Evolutionary conservation across 2,329 filamentous ascomycete species (phyloP).

Genomic region (Sodiomyces alkalinus): DNA sequence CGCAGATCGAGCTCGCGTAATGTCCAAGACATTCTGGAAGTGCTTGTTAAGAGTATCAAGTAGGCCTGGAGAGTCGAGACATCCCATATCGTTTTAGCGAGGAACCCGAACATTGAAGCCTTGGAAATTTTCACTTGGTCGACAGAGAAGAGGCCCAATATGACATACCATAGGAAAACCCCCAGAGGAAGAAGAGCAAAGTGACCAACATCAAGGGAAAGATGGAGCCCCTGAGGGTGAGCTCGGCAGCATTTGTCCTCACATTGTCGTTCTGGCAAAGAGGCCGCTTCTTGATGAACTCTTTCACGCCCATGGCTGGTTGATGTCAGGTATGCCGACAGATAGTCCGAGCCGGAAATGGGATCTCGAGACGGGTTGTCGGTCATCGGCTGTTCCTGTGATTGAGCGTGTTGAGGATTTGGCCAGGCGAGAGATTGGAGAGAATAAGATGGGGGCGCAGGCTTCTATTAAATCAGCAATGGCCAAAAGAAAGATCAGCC

Average conservation of each 20-base stretch:
- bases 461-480: too few relatives aligned
- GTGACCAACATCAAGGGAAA: slow-evolving; percentile 50
- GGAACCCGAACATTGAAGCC: too few relatives aligned
- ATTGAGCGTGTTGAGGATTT: too few relatives aligned
- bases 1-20: slow-evolving; percentile 25
- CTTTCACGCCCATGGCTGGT: slow-evolving; percentile 28
- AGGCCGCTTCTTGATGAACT: slow-evolving; percentile 28
- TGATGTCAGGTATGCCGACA: too few relatives aligned
- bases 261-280: slow-evolving; percentile 26
- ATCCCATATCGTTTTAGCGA: neutral
- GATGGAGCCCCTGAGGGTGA: slow-evolving; percentile 52
- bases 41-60: slow-evolving; percentile 37
- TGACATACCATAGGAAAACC: slow-evolving; percentile 24
- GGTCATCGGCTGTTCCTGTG: too few relatives aligned
- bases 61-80: slow-evolving; percentile 23
- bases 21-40: slow-evolving; percentile 27
- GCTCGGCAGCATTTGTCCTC: slow-evolving; percentile 30
- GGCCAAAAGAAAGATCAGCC: too few relatives aligned
- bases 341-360: too few relatives aligned
- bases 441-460: too few relatives aligned
- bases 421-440: too few relatives aligned
- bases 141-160: too few relatives aligned
- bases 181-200: slow-evolving; percentile 30
- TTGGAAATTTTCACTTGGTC: too few relatives aligned
- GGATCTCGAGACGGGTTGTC: too few relatives aligned